Evolutionary conservation across 768 basidiomycete species (phyloP).

Genomic region (Lyophyllum semitale): DNA sequence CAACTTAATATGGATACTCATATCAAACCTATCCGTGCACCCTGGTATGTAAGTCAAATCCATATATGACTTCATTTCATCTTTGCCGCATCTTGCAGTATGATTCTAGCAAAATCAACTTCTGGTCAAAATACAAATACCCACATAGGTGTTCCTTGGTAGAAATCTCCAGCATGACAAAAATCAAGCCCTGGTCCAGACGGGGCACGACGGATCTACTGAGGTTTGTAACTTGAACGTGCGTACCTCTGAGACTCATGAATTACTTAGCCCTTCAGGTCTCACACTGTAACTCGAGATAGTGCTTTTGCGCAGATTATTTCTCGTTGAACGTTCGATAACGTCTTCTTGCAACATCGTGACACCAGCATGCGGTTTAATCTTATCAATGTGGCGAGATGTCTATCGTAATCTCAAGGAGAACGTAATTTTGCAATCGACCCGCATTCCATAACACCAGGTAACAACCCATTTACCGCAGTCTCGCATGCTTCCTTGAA

Average conservation of each 20-base stretch:
- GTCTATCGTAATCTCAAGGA: neutral
- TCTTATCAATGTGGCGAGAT: neutral
- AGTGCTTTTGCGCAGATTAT: too few relatives aligned
- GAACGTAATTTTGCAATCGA: neutral
- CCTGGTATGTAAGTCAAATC: neutral
- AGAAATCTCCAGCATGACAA: neutral
- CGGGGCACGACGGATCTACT: neutral
- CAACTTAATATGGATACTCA: too few relatives aligned
- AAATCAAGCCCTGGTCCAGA: conserved; percentile 8
- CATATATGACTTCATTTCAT: neutral
- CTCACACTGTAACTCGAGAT: neutral
- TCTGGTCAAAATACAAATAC: neutral
- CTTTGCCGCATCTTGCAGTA: neutral
- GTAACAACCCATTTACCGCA: too few relatives aligned
- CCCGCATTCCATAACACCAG: neutral
- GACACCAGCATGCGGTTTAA: neutral
- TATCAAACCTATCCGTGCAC: neutral
- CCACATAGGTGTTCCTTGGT: neutral
- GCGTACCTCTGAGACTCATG: neutral
- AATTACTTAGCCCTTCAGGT: neutral
- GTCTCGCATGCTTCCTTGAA: neutral
- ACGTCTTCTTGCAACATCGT: neutral
- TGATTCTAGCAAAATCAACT: neutral
- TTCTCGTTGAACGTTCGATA: too few relatives aligned
- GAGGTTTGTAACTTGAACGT: neutral